phyloP scores from a whole-genome alignment of 1,284 basidiomycete species.

The Malassezia caprae region DNA sequence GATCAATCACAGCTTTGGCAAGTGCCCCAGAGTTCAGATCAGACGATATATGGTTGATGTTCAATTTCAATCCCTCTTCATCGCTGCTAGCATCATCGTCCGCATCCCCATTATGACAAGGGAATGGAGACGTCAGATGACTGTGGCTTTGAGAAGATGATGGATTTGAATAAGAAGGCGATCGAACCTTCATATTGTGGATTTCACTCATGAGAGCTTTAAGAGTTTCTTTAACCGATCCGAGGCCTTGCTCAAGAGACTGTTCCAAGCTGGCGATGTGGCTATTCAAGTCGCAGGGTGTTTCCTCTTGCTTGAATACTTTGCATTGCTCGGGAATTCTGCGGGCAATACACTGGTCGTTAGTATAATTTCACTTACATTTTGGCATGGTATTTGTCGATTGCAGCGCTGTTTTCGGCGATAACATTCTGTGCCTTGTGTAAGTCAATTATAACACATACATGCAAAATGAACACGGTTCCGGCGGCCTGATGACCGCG shows the following conservation, averaged over 20 bases:
- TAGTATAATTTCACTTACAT: slow-evolving; percentile 13
- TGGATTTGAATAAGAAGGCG: not conserved
- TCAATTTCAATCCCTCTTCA: not conserved
- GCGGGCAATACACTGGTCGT: slow-evolving; percentile 33
- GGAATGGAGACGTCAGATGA: not conserved
- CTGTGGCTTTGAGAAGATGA: not conserved
- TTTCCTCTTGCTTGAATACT: slow-evolving; percentile 37
- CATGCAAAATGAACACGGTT: slow-evolving; percentile 40
- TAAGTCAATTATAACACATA: not conserved
- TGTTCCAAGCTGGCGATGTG: slow-evolving; percentile 31
- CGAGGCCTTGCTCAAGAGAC: slow-evolving; percentile 13
- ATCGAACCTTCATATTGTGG: not conserved
- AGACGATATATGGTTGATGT: not conserved
- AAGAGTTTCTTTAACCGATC: not conserved
- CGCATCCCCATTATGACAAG: not conserved
- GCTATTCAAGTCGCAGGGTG: slow-evolving; percentile 27
- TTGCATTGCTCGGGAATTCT: slow-evolving; percentile 42
- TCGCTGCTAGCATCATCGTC: not conserved
- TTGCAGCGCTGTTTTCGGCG: slow-evolving; percentile 45
- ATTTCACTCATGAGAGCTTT: not conserved
- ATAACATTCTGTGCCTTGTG: slow-evolving; percentile 35
- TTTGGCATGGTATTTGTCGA: slow-evolving; percentile 40
- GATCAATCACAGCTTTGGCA: not conserved
- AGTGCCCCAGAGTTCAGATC: not conserved
- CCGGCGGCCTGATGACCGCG: slow-evolving; percentile 23